Conservation (phyloP, 2,329 filamentous ascomycete genomes). For the Biscogniauxia marginata region DNA sequence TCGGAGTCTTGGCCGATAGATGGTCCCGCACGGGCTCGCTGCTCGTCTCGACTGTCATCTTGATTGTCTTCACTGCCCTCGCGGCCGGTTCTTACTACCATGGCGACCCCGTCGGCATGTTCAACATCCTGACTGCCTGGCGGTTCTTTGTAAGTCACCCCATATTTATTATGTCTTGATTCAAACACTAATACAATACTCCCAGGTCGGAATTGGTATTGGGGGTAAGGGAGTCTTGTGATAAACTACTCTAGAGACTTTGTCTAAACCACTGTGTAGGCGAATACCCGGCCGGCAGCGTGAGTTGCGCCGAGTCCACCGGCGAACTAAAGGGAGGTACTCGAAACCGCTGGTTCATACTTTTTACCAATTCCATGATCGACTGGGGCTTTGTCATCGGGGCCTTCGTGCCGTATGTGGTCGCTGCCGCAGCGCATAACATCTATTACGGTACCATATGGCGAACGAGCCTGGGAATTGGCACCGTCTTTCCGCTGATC, state of each 20-base stretch:
- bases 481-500: conserved; percentile 72
- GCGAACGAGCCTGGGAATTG: conserved; percentile 77
- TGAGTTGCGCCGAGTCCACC: conserved; percentile 79
- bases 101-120: conserved; percentile 67
- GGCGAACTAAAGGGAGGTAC: conserved; percentile 78
- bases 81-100: conserved; percentile 74
- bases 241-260: neutral
- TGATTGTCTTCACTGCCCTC: conserved; percentile 82
- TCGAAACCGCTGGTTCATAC: conserved; percentile 86
- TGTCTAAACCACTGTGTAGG: conserved; percentile 35
- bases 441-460: conserved; percentile 72
- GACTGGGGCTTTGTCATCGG: conserved; percentile 80
- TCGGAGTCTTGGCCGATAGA: conserved; percentile 79
- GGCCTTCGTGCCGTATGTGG: conserved; percentile 68
- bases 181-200: conserved; percentile 8
- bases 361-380: conserved; percentile 88
- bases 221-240: conserved; percentile 51
- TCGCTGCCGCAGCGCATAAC: conserved; percentile 55
- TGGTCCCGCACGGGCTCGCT: conserved; percentile 83
- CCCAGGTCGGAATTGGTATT: conserved; percentile 67
- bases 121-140: conserved; percentile 77
- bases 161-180: neutral
- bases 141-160: conserved; percentile 67
- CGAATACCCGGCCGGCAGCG: conserved; percentile 80
- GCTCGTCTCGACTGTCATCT: conserved; percentile 75